Percentiles rank a stretch among this genome's conserved stretches.
Evolutionary conservation across 2,329 filamentous ascomycete genomes (phyloP).

Genomic region (Claviceps cyperi): DNA sequence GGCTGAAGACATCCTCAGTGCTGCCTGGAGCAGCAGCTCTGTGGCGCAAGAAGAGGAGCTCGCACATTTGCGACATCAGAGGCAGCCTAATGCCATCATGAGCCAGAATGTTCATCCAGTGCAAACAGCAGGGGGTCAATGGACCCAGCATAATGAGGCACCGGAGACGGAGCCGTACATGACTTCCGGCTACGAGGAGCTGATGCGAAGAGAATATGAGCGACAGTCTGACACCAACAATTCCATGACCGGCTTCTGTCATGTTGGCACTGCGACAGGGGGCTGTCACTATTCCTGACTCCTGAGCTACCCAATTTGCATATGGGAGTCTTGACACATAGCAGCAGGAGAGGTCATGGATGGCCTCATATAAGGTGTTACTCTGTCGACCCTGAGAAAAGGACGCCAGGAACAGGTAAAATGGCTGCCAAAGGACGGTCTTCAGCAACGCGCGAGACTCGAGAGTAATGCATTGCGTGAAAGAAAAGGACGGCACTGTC

Average conservation of each 20-base stretch:
- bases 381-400: constrained; percentile 19
- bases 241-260: constrained; percentile 28
- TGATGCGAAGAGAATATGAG: constrained; percentile 51
- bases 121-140: constrained; percentile 39
- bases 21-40: constrained; percentile 38
- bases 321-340: constrained; percentile 35
- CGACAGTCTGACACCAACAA: constrained; percentile 17
- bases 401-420: constrained; percentile 34
- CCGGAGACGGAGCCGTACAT: constrained; percentile 67
- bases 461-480: background rate
- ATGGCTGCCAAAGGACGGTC: background rate
- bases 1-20: constrained; percentile 34
- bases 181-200: constrained; percentile 60
- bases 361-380: constrained; percentile 35
- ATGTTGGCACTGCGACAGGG: constrained; percentile 27
- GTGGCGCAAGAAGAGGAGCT: constrained; percentile 44
- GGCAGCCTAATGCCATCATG: constrained; percentile 29
- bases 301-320: constrained; percentile 51
- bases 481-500: no score
- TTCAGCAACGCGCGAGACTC: background rate
- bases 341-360: constrained; percentile 37
- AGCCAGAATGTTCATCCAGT: constrained; percentile 40
- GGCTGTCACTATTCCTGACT: constrained; percentile 36
- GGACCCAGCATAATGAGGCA: constrained; percentile 24
- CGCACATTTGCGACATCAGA: constrained; percentile 44